These are phyloP conservation scores for Epichloe elymi DNA, from an alignment of 2,329 filamentous ascomycete species.

Conservation along the genomic window DNA sequence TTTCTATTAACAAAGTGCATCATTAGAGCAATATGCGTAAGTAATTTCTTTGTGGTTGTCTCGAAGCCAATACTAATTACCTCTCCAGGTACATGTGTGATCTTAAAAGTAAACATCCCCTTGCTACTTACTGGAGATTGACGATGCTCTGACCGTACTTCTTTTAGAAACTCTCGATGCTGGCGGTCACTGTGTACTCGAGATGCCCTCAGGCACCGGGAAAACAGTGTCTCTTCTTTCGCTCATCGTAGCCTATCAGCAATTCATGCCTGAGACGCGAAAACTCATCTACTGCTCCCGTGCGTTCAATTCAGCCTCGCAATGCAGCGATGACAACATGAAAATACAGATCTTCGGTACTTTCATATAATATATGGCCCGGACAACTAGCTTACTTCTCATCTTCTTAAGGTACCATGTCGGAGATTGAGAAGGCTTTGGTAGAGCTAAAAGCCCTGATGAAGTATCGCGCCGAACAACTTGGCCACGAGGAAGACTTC, in stretches of 20 bases:
- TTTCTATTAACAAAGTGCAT: neutral
- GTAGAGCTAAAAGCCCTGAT: constrained; percentile 85
- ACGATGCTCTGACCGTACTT: neutral
- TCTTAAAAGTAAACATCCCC: constrained; percentile 32
- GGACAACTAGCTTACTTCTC: neutral
- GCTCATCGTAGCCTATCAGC: constrained; percentile 92
- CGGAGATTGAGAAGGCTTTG: constrained; percentile 95
- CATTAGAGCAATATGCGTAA: constrained; percentile 41
- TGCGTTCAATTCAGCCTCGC: constrained; percentile 14
- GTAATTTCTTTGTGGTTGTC: constrained; percentile 9
- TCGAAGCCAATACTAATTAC: neutral
- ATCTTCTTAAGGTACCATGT: constrained; percentile 62
- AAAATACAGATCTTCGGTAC: too few species aligned
- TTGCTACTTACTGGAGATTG: neutral
- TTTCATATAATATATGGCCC: neutral
- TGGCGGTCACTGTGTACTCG: constrained; percentile 87
- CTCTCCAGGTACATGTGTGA: constrained; percentile 41
- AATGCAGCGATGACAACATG: neutral
- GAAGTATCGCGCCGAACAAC: constrained; percentile 81
- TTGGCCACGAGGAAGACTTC: constrained; percentile 89
- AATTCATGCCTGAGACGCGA: constrained; percentile 79
- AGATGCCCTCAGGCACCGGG: constrained; percentile 97
- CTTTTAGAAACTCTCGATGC: constrained; percentile 65
- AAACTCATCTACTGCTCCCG: constrained; percentile 99
- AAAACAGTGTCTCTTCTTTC: constrained; percentile 94